A percentile compares a stretch with the other conserved stretches of the same genome.
Conservation (phyloP, 257 asterid genomes). For the Penstemon newberryi region DNA sequence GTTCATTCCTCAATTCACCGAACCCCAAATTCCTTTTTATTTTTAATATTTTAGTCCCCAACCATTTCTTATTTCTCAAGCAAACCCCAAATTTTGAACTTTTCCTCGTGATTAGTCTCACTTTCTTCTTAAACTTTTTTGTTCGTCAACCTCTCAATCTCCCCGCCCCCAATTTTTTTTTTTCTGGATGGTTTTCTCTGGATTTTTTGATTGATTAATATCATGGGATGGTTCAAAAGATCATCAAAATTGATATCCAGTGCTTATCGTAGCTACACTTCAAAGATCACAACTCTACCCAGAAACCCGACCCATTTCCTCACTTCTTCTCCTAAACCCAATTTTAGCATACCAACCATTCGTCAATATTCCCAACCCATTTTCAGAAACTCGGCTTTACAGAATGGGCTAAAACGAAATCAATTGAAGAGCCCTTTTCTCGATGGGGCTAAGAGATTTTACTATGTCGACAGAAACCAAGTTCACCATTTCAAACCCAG, state of each 20-base stretch:
- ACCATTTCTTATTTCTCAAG: neutral
- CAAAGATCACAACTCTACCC: conserved; percentile 13
- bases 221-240: conserved; percentile 74
- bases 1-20: neutral
- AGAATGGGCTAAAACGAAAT: conserved; percentile 32
- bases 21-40: neutral
- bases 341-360: conserved; percentile 18
- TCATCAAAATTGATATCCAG: conserved; percentile 44
- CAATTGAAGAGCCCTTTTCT: conserved; percentile 42
- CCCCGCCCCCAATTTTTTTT: too few species aligned
- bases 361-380: conserved; percentile 35
- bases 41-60: neutral
- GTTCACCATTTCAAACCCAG: conserved; percentile 70
- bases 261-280: conserved; percentile 34
- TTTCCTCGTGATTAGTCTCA: too few species aligned
- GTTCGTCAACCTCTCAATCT: too few species aligned
- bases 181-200: neutral
- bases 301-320: conserved; percentile 4
- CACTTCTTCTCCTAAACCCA: conserved; percentile 18
- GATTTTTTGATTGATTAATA: conserved; percentile 15
- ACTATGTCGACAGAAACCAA: conserved; percentile 57
- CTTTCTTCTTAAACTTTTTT: too few species aligned
- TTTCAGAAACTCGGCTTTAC: conserved; percentile 42
- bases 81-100: too few species aligned
- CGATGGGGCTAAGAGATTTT: conserved; percentile 65